Evolutionary conservation across 2,329 filamentous ascomycete species (phyloP).

Genomic region (Colletotrichum sp.): DNA sequence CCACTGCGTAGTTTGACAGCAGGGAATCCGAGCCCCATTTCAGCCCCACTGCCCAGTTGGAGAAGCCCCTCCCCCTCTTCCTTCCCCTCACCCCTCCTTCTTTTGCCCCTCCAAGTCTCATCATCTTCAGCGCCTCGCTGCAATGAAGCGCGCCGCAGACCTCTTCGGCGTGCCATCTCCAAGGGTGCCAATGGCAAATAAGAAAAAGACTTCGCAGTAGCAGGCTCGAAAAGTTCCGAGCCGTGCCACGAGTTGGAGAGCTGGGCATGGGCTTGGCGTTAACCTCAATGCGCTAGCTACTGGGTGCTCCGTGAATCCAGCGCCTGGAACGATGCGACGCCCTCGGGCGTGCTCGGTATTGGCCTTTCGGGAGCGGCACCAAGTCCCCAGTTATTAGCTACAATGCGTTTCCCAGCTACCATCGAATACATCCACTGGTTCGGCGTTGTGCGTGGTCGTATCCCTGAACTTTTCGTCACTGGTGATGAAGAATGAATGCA

Average conservation of each 20-base stretch:
- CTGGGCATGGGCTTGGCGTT: background rate
- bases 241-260: background rate
- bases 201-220: background rate
- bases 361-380: background rate
- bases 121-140: background rate
- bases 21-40: background rate
- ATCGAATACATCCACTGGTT: background rate
- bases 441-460: background rate
- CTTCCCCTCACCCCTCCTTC: slow-evolving; percentile 6
- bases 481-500: background rate
- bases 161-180: background rate
- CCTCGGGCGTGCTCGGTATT: slow-evolving; percentile 3
- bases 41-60: background rate
- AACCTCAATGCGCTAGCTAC: background rate
- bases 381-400: background rate
- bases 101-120: background rate
- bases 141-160: background rate
- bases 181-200: background rate
- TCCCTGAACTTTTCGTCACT: background rate
- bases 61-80: slow-evolving; percentile 6
- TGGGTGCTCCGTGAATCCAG: slow-evolving; percentile 5
- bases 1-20: background rate
- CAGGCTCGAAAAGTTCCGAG: background rate
- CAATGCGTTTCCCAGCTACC: background rate
- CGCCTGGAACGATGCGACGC: background rate